Conservation (phyloP, 164 flowering plant species). For the Nelumbo lutea region DNA sequence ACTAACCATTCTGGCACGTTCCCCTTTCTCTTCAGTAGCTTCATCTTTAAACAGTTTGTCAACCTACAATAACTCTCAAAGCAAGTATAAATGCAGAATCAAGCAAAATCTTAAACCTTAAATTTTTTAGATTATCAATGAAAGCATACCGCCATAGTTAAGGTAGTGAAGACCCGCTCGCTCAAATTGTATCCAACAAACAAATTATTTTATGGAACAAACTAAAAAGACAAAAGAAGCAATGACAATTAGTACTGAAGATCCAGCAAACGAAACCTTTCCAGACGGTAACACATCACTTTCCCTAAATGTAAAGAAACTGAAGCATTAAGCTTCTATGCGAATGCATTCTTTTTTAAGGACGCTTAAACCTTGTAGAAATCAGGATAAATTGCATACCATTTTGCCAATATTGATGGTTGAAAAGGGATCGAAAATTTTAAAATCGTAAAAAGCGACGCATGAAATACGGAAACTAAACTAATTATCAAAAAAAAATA, state of each 20-base stretch:
- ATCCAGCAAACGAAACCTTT: background rate
- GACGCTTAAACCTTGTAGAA: background rate
- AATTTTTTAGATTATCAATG: background rate
- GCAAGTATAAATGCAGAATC: background rate
- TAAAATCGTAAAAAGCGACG: background rate
- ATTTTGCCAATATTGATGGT: background rate
- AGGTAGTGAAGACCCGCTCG: background rate
- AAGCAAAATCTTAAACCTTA: background rate
- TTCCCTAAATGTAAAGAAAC: background rate
- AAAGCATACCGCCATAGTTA: constrained; percentile 13
- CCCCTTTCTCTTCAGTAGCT: constrained; percentile 96
- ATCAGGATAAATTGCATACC: background rate
- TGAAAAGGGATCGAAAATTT: background rate
- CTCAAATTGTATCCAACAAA: background rate
- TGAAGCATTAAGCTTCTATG: no score
- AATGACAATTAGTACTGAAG: background rate
- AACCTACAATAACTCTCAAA: constrained; percentile 30
- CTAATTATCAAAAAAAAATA: background rate
- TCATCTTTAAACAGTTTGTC: constrained; percentile 86
- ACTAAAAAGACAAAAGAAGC: background rate
- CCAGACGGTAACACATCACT: background rate
- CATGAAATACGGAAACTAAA: background rate
- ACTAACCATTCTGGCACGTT: constrained; percentile 93
- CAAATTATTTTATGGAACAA: background rate
- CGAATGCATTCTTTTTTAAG: background rate